A percentile compares a stretch with the other conserved stretches of the same genome.
These are phyloP conservation scores for Westerdykella aurantiaca DNA, from an alignment of 2,329 filamentous ascomycete species.

Conservation along the genomic window DNA sequence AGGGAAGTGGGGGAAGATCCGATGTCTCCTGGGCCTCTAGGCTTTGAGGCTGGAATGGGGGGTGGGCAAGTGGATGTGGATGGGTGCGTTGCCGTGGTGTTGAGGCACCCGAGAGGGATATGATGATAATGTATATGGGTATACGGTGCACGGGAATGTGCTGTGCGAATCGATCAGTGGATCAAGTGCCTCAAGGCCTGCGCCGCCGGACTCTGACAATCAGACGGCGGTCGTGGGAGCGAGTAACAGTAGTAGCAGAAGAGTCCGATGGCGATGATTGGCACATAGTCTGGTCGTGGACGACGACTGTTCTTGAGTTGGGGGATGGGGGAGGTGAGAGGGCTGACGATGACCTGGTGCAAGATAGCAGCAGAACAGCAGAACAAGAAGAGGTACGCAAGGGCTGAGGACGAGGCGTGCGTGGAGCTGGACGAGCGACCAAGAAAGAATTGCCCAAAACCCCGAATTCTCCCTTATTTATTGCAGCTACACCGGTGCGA, in stretches of 20 bases:
- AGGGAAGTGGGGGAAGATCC: not conserved
- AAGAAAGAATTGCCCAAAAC: not conserved
- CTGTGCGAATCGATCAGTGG: not conserved
- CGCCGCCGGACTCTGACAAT: not conserved
- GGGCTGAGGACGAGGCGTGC: not conserved
- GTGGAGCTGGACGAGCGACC: not conserved
- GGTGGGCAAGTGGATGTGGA: not conserved
- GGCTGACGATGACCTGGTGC: not conserved
- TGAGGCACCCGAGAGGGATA: not conserved
- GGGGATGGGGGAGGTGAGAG: not conserved
- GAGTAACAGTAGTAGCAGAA: not conserved
- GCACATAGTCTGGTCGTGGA: not conserved
- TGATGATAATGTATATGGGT: not conserved
- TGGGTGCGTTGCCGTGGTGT: not conserved
- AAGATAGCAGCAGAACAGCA: not conserved
- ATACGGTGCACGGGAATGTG: too few relatives aligned
- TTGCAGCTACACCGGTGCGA: conserved; percentile 12
- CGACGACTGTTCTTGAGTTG: not conserved
- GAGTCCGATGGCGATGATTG: not conserved
- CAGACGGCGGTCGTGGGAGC: not conserved
- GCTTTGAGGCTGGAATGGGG: not conserved
- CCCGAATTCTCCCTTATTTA: conserved; percentile 11
- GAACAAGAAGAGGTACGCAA: not conserved
- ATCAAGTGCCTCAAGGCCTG: not conserved
- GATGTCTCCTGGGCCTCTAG: not conserved